A percentile compares a stretch with the other conserved stretches of the same genome.
These are phyloP conservation scores for Cucurbita argyrosperma DNA, from an alignment of 306 rosid genomes.

Conservation along the genomic window DNA sequence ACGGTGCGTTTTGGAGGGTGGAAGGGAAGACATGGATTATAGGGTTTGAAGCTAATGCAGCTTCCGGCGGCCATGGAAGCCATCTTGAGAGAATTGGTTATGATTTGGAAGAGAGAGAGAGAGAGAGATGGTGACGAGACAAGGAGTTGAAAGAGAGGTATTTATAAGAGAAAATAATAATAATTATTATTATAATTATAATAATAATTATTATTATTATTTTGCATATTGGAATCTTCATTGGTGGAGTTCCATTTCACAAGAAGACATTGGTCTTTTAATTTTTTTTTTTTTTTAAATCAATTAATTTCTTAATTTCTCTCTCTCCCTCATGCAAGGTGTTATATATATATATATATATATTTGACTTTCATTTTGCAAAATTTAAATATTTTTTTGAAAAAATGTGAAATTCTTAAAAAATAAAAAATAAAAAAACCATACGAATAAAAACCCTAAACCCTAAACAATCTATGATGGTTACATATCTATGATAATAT, in stretches of 20 bases:
- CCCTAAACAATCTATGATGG: no score
- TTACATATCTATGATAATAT: no score
- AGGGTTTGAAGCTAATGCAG: neutral
- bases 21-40: neutral
- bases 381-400: no score
- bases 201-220: neutral
- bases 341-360: neutral
- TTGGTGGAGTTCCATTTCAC: conserved; percentile 40
- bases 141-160: neutral
- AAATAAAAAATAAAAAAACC: no score
- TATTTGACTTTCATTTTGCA: no score
- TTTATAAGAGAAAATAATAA: neutral
- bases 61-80: neutral
- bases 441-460: no score
- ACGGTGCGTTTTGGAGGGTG: conserved; percentile 3
- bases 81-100: neutral
- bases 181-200: neutral
- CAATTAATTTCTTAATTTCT: neutral
- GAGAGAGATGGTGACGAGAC: neutral
- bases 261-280: conserved; percentile 20
- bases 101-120: neutral
- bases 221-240: conserved; percentile 28
- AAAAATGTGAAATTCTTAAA: no score
- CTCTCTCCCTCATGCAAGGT: neutral
- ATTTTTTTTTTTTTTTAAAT: no score